Percentiles rank a stretch among this genome's conserved stretches.
Conservation (phyloP, 768 basidiomycete genomes). For the Tephrocybe sp. region DNA sequence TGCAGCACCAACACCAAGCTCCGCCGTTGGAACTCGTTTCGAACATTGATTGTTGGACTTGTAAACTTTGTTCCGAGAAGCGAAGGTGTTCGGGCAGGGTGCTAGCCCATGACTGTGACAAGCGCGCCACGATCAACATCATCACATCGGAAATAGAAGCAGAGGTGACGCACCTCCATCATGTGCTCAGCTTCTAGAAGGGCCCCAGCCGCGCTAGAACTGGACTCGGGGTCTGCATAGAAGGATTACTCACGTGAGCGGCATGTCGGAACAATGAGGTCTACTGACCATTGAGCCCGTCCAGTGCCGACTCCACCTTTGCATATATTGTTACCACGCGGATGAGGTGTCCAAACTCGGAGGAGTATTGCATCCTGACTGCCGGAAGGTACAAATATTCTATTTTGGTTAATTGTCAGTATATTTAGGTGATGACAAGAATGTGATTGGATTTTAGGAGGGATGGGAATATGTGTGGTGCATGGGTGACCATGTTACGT, state of each 20-base stretch:
- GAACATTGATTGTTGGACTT: constrained; percentile 72
- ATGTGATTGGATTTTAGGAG: constrained; percentile 1
- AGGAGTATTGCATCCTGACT: constrained; percentile 59
- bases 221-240: constrained; percentile 34
- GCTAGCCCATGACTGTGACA: constrained; percentile 48
- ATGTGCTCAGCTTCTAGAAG: constrained; percentile 44
- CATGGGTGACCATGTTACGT: constrained; percentile 20
- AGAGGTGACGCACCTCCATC: constrained; percentile 37
- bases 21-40: constrained; percentile 78
- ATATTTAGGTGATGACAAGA: constrained; percentile 8
- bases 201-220: constrained; percentile 32
- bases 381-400: constrained; percentile 71
- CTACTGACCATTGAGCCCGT: constrained; percentile 47
- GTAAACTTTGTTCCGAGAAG: constrained; percentile 68
- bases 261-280: constrained; percentile 11
- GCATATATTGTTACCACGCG: constrained; percentile 66
- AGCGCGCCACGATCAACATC: constrained; percentile 1
- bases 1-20: constrained; percentile 79
- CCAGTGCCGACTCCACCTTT: constrained; percentile 56
- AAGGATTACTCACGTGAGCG: not conserved
- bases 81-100: constrained; percentile 71
- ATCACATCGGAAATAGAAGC: constrained; percentile 1
- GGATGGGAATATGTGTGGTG: constrained; percentile 5
- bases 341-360: constrained; percentile 77
- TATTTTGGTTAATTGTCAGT: constrained; percentile 28